Base-by-base conservation (phyloP, 106 monocot species). In the Cymbidium sinense region DNA sequence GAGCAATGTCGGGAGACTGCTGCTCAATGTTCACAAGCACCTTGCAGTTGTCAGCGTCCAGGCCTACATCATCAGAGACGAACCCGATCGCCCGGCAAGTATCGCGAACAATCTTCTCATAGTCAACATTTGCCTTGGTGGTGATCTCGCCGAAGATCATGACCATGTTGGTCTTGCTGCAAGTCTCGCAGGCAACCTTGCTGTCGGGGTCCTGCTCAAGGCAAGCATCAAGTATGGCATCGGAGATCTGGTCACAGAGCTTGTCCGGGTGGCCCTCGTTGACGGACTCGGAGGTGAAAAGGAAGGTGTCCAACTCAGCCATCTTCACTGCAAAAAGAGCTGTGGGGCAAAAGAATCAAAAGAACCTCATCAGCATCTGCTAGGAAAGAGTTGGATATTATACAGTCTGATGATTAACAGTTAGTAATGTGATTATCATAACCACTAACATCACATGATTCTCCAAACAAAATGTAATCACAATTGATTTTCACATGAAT, bases 261-360 rank as follows among this genome's bases (percentile, higher is more conserved):
- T 88, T 88, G 79, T 88, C 88, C 8, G 88, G 88, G 83, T 88
- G 88, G 0, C 88, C 88, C 82, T 88, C 88, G 62, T 88, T 88
- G 31, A 85, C 85, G 1, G 88, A 88, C 52, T 85, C 88, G 0
- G 88, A 88, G 23, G 89, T 89, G 83, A 89, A 89, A 15, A 89
- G 86, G 81, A 89, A 89, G 28, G 89, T 86, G 64, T 89, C 89
- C 29, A 30, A 64, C 4, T 52, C 50, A 21, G 80, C 80, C 80
- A 74, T 74, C 41, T 80, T 20, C 13, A 8, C 70, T 43, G 21
- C 13, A 1, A n/a, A 25, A 6, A 41, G 30, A 73, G 31, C 70
- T 70, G 70, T 15, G 34, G 1, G 30, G 3, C 13, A 70, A 19
- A 15, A 70, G 11, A 31, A 70, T 33, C 33, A 34, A 30, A 70